Conservation (phyloP, 106 monocot species). For the Cymbidium sinense region DNA sequence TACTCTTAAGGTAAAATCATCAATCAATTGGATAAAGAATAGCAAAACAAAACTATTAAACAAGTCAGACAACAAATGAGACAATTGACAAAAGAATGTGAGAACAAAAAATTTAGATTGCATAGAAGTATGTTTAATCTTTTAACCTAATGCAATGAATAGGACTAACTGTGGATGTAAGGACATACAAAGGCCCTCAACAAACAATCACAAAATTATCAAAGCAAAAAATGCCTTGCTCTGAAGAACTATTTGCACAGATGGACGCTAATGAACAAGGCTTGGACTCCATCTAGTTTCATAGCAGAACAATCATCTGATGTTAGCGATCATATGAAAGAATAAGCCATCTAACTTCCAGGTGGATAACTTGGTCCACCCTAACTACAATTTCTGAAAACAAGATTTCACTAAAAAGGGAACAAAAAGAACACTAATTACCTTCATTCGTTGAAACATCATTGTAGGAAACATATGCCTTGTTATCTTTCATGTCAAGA, state of each 20-base stretch:
- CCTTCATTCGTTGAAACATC: constrained; percentile 49
- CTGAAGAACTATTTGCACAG: not conserved
- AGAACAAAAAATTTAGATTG: too few species aligned
- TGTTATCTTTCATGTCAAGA: constrained; percentile 59
- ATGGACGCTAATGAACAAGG: not conserved
- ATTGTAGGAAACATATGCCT: constrained; percentile 58
- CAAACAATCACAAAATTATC: not conserved
- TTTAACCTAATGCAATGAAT: too few species aligned
- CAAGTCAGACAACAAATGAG: too few species aligned
- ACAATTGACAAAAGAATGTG: too few species aligned
- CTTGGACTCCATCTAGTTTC: too few species aligned
- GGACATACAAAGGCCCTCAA: not conserved
- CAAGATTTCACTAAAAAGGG: not conserved
- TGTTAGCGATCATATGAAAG: not conserved
- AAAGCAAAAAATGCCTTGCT: not conserved
- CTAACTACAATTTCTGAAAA: not conserved
- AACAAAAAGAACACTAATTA: constrained; percentile 11
- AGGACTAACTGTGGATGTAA: too few species aligned
- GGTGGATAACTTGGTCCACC: not conserved
- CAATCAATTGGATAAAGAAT: too few species aligned
- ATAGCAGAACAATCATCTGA: too few species aligned
- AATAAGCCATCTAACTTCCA: not conserved
- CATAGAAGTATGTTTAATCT: too few species aligned
- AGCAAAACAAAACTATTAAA: too few species aligned
- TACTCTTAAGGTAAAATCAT: too few species aligned